Base-by-base conservation (phyloP, 148 eudicot genomes). In the Diospyros lotus region DNA sequence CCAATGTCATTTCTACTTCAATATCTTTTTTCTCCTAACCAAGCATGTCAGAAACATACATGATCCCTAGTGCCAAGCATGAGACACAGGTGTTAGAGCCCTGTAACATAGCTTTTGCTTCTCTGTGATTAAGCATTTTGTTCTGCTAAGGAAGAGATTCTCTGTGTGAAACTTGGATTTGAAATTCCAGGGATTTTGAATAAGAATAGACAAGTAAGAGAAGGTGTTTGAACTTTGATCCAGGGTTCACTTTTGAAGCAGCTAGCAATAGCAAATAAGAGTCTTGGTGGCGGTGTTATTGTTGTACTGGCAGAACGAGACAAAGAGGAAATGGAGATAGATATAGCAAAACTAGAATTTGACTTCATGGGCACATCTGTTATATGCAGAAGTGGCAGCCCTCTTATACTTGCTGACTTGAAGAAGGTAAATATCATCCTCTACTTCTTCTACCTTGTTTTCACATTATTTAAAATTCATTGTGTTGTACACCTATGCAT, bases 181-280 rank as follows among this genome's bases (percentile, higher is more conserved):
- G 18, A 55, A 75, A 66, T 45, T 53, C 10, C 66, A 28, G 58
- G 41, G 4, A 17, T 15, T 14, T 45, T 28, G 42, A 42, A 10
- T 44, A 58, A 44, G 53, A 48, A 52, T 9, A 41, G 48, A 52
- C 43, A 54, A 59, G 18, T 79, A 73, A 75, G 48, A 66, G 65
- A 58, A 68, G 68, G 48, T 73, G 61, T 72, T 64, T 75, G 10
- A 70, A 77, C 28, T 28, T 28, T 28, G 28, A 28, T 58, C 13
- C 89, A 94, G 98, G 98, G 97, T 76, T 91, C 98, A 76, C 98
- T 94, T 74, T 61, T 94, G 72, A 94, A 91, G 90, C 98, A 94
- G 77, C 83, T 94, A 73, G 93, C 91, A 61, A 94, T 91, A 78
- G 98, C 98, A 77, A 94, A 91, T 81, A 94, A 91, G 81, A 94